A percentile compares a stretch with the other conserved stretches of the same genome.
Evolutionary conservation across 441 rosid species (phyloP).

Genomic region (Melastoma candidum): DNA sequence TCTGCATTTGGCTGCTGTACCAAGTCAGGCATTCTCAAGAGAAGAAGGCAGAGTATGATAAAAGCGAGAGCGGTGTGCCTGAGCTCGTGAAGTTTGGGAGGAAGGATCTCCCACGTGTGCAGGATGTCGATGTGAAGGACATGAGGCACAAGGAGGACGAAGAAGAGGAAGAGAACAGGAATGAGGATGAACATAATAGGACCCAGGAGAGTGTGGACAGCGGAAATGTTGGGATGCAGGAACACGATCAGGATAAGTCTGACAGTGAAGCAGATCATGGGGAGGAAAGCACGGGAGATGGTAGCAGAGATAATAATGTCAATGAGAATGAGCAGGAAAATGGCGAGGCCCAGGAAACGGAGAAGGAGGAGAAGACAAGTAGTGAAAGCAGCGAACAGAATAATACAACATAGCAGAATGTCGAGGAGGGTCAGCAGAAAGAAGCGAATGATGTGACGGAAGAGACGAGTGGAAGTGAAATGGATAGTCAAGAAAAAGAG

Average conservation of each 20-base stretch:
- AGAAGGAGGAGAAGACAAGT: conserved; percentile 15
- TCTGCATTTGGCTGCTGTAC: conserved; percentile 57
- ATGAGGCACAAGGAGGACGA: conserved; percentile 26
- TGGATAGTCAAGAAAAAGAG: conserved; percentile 16
- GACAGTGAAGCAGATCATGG: conserved; percentile 18
- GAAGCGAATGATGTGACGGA: conserved; percentile 5
- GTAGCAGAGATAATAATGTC: not conserved
- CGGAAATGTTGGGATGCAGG: conserved; percentile 17
- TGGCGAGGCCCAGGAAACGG: too few relatives aligned
- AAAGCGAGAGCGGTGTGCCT: conserved; percentile 7
- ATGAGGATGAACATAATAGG: conserved; percentile 25
- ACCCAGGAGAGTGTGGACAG: conserved; percentile 19
- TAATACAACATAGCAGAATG: conserved; percentile 1
- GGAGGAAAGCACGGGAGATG: not conserved
- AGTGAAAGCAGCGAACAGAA: conserved; percentile 8
- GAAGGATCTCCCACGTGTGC: conserved; percentile 39
- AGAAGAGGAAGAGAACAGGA: conserved; percentile 26
- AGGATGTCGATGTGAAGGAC: conserved; percentile 19
- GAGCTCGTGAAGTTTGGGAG: conserved; percentile 40
- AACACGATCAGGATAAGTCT: conserved; percentile 22
- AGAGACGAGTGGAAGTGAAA: conserved; percentile 12
- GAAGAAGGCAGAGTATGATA: conserved; percentile 28
- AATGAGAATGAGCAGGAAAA: too few relatives aligned
- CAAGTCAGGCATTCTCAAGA: conserved; percentile 47
- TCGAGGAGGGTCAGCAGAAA: conserved; percentile 18